Percentiles rank a stretch among this genome's conserved stretches.
phyloP scores from a whole-genome alignment of 805 yeast species.

The Hanseniaspora taiwanica region DNA sequence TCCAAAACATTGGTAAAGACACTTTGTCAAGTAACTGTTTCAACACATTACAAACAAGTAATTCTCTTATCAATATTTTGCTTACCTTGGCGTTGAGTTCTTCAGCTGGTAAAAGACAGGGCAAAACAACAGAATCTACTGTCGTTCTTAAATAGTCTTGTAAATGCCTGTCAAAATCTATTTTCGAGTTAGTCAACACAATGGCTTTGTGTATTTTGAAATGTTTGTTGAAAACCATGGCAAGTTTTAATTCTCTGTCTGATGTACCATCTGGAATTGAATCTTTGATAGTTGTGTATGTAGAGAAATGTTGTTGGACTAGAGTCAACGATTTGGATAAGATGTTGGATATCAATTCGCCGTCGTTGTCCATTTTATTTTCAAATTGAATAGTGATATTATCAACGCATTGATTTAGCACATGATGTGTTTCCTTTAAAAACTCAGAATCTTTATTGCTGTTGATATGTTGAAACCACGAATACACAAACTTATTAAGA shows the following conservation, averaged over 20 bases:
- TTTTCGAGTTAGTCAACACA: conserved; percentile 21
- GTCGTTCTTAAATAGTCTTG: conserved; percentile 36
- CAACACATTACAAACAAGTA: conserved; percentile 45
- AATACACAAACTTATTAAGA: conserved; percentile 36
- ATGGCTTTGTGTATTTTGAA: conserved; percentile 48
- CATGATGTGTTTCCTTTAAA: conserved; percentile 28
- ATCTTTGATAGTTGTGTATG: conserved; percentile 32
- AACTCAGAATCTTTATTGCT: conserved; percentile 22
- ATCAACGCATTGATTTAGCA: conserved; percentile 26
- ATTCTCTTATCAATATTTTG: conserved; percentile 41
- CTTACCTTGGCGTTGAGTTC: conserved; percentile 36
- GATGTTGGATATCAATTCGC: neutral
- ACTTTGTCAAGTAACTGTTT: conserved; percentile 37
- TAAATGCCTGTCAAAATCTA: conserved; percentile 28
- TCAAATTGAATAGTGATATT: neutral
- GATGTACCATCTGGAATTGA: no score
- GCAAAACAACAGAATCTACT: conserved; percentile 30
- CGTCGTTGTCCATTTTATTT: neutral
- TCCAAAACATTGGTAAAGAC: conserved; percentile 67
- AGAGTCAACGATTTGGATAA: conserved; percentile 51
- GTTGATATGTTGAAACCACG: conserved; percentile 41
- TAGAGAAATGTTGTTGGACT: conserved; percentile 47
- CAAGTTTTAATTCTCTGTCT: conserved; percentile 30
- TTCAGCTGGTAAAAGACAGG: conserved; percentile 34
- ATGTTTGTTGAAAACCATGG: conserved; percentile 24